Evolutionary conservation across 768 basidiomycete genomes (phyloP), one percentile per base, ranked within the genome.

Genomic region (Xerocomellus intermedius): DNA sequence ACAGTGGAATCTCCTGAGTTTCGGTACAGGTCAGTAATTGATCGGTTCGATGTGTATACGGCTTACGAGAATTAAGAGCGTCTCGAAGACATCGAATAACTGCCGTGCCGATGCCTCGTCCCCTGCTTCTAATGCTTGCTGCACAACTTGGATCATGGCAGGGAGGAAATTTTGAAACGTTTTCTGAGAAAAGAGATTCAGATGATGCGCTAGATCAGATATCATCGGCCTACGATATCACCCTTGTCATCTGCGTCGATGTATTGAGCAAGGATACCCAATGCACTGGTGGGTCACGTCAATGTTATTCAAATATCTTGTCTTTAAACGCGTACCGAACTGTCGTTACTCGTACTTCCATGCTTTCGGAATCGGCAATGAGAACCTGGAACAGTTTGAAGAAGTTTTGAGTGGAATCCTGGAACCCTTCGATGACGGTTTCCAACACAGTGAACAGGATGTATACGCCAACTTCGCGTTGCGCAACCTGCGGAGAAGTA

Each of bases 61-160:
- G 71, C 86, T 54, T 60, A 91, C 91, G 55, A 98, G 84, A 67
- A 98, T 96, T 44, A 96, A 81, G 44, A 98, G 85, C 0, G 93
- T 95, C 78, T 98, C 97, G 58, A 98, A 80, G 28, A 98, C 92
- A 67, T 99, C 97, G 66, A 98, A 97, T 24, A 94, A 78, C 65
- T 95, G 86, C 60, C 94, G 86, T 43, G 92, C 91, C 50, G 85
- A 85, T 35, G 79, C 78, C 66, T 94, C 92, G 65, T 98, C 89
- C 35, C 81, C 83, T 35, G 81, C 70, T 61, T 90, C 89, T 8
- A 98, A 83, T 37, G 85, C 81, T 71, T 93, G 87, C 5, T 87
- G 87, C 37, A 98, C 86, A 47, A 98, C 94, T 55, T 82, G 80
- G 49, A 98, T 89, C 82, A 98, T 95, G 26, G 77, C 75, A 32